phyloP scores from a whole-genome alignment of 306 rosid genomes.

The Lathyrus oleraceus region DNA sequence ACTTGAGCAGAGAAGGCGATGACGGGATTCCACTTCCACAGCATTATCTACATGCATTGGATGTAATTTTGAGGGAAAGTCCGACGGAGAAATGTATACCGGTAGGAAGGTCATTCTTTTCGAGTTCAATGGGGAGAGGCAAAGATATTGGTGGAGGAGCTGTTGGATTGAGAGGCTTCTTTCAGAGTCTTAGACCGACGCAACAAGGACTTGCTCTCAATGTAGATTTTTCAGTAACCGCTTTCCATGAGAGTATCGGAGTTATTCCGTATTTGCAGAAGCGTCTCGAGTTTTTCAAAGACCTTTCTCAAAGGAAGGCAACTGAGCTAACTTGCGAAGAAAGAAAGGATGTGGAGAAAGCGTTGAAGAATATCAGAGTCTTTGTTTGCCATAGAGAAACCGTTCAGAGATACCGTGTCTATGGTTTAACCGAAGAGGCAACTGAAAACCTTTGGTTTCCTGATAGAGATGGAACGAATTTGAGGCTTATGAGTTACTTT shows the following conservation, averaged over 20 bases:
- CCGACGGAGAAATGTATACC: slow-evolving; percentile 81
- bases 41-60: slow-evolving; percentile 96
- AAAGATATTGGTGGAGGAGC: slow-evolving; percentile 96
- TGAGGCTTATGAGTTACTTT: slow-evolving; percentile 78
- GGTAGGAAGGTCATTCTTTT: slow-evolving; percentile 83
- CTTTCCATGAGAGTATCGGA: slow-evolving; percentile 95
- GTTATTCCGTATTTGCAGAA: slow-evolving; percentile 88
- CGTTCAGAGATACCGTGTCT: slow-evolving; percentile 86
- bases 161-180: slow-evolving; percentile 92
- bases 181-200: slow-evolving; percentile 96
- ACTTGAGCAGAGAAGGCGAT: slow-evolving; percentile 76
- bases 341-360: slow-evolving; percentile 84
- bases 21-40: slow-evolving; percentile 93
- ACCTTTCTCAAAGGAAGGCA: slow-evolving; percentile 75
- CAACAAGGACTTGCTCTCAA: slow-evolving; percentile 96
- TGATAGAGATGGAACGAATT: slow-evolving; percentile 81
- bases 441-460: slow-evolving; percentile 92
- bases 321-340: slow-evolving; percentile 59
- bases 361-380: slow-evolving; percentile 82
- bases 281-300: slow-evolving; percentile 77
- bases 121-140: slow-evolving; percentile 79
- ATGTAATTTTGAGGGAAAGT: slow-evolving; percentile 85
- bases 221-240: slow-evolving; percentile 89
- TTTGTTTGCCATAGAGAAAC: slow-evolving; percentile 98
- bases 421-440: slow-evolving; percentile 83